Base-by-base conservation (phyloP, 768 basidiomycete species). In the Pulveroboletus sp. region DNA sequence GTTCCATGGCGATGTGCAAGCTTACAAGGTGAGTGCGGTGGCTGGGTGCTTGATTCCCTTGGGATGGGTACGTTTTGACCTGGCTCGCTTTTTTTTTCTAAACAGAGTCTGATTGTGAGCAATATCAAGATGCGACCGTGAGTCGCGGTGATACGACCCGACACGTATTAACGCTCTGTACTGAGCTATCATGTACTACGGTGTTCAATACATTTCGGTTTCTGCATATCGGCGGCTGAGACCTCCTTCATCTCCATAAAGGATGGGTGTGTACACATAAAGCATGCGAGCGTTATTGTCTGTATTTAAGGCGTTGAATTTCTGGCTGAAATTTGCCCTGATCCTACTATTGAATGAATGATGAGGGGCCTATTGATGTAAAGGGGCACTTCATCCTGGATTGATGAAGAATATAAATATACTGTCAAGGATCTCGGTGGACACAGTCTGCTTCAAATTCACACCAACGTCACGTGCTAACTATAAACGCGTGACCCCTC, bases 1-100 rank as follows among this genome's bases (percentile, higher is more conserved):
- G 67, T 95, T 93, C 75, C 81, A 71, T 67, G 92, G 93, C 35
- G 93, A 96, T 60, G 93, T 96, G 1, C 81, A 90, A 60, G 82
- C 80, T 10, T 96, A 96, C 77, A 96, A 95, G 86, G 90, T 83
- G 45, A 53, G 71, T 58, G 28, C 11, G 18, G 3, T 27, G 21
- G 38, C 17, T 42, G 33, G 0, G 18, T 14, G 6, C 41, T 30
- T 11, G 37, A 33, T 11, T 27, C 17, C 15, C 7, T 39, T 39
- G 17, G 33, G 26, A 14, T 17, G 36, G 24, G 31, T 24, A 30
- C 46, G 15, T 21, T 47, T 37, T 63, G 47, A 64, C 47, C 27
- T 36, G 35, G 12, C 32, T n/a, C n/a, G n/a, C n/a, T n/a, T n/a
- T n/a, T 32, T 32, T 33, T 17, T 11, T 8, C n/a, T 36, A 45